Evolutionary conservation across 345 rosid species (phyloP), one percentile per base, ranked within the genome.

Genomic region (Sapria himalayana): DNA sequence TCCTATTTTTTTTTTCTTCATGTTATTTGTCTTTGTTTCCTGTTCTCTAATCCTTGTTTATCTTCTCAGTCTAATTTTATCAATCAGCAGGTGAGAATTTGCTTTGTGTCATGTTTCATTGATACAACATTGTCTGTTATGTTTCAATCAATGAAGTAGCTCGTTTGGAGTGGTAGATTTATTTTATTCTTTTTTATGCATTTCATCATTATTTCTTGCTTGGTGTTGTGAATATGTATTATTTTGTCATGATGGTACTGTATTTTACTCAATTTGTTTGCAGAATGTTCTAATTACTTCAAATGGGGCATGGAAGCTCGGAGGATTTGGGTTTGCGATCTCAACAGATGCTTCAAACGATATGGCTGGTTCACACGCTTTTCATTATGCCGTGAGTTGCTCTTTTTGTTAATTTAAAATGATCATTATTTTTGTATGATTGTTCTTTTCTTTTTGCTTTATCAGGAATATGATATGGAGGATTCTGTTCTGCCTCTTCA

Each of bases 271-370:
- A 27, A 27, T 27, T 27, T 27, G 16, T 27, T 49, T 54, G 52
- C 79, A 82, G 98, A 89, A 79, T 71, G 63, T 82, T 49, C 65
- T 89, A 21, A 74, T 89, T 39, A 89, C 98, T 17, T 73, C 81
- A 29, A 48, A 64, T 62, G 98, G 98, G 52, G 91, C 98, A 27
- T 89, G 98, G 98, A 89, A 89, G 64, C 91, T 89, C 53, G 86
- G 86, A 25, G 98, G 98, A 48, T 89, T 89, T 65, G 76, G 95
- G 13, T 79, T 89, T 72, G 74, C 95, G 41, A 59, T 74, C 52
- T 33, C 92, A 38, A 29, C 66, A 7, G 84, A 78, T 43, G 62
- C 58, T 38, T 56, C 57, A 20, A 61, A 70, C 35, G 67, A 74
- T 58, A 65, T 57, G 44, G 58, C 78, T 48, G 61, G 55, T 55